Evolutionary conservation across 1,284 basidiomycete species (phyloP).

Genomic region (Sporisorium iseilematis-ciliati): DNA sequence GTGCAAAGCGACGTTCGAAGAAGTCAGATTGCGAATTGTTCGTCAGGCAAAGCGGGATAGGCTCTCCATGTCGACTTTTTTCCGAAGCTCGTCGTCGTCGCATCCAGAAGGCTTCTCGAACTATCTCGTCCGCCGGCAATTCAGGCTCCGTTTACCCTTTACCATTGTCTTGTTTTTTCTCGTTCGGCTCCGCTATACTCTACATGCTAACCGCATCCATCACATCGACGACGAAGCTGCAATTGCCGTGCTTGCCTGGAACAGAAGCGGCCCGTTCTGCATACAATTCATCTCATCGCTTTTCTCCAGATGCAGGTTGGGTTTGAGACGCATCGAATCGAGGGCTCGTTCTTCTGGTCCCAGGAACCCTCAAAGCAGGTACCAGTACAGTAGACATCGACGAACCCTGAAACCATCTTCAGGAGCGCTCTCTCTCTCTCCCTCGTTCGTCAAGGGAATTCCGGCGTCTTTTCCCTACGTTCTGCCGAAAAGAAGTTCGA

Average conservation of each 20-base stretch:
- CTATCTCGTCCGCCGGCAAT: no score
- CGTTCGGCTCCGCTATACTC: no score
- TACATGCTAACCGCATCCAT: neutral
- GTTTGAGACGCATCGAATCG: constrained; percentile 7
- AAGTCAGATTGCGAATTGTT: no score
- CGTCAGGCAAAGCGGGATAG: no score
- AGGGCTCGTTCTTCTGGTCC: constrained; percentile 3
- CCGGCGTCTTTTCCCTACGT: neutral
- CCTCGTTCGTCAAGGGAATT: constrained; percentile 1
- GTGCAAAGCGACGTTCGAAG: no score
- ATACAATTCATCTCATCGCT: no score
- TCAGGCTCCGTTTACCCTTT: no score
- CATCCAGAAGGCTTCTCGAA: no score
- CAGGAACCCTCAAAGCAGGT: neutral
- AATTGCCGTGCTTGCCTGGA: neutral
- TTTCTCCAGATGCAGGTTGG: neutral
- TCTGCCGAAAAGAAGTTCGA: no score
- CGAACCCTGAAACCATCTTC: constrained; percentile 2
- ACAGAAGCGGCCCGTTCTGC: neutral
- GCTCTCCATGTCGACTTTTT: no score
- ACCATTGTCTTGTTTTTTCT: neutral
- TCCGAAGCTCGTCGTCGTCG: no score
- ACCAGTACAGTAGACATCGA: neutral
- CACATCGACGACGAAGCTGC: neutral
- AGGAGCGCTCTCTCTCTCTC: neutral